Evolutionary conservation across 177 flowering plant species (phyloP).

Genomic region (Telopea speciosissima): DNA sequence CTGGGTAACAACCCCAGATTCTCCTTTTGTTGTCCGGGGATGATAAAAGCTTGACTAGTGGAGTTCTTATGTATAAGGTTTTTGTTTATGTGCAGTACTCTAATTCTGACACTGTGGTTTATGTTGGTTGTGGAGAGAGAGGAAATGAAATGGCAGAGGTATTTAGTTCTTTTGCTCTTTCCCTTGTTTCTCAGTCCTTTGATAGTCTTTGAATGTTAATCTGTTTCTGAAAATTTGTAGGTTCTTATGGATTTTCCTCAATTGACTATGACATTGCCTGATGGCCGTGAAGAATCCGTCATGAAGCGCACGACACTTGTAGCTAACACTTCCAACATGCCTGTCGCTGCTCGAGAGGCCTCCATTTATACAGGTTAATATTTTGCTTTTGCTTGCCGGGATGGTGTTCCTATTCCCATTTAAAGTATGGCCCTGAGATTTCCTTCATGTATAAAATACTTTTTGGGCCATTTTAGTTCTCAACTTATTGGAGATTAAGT

Average conservation of each 20-base stretch:
- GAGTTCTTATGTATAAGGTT: background rate
- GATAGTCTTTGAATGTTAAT: background rate
- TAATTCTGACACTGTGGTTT: conserved; percentile 95
- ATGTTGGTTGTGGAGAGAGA: conserved; percentile 99
- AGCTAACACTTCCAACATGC: conserved; percentile 99
- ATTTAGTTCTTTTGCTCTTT: conserved; percentile 11
- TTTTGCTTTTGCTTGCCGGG: background rate
- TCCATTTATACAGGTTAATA: conserved; percentile 91
- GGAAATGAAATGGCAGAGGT: conserved; percentile 99
- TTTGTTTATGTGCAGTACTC: conserved; percentile 74
- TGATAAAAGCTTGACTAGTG: background rate
- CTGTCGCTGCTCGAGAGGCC: conserved; percentile 99
- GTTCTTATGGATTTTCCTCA: conserved; percentile 99
- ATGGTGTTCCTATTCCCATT: background rate
- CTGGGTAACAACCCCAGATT: background rate
- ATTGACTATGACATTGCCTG: conserved; percentile 99
- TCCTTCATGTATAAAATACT: too few species aligned
- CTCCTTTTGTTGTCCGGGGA: background rate
- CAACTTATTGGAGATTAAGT: too few species aligned
- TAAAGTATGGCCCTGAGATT: too few species aligned
- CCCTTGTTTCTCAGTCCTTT: background rate
- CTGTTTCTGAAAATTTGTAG: conserved; percentile 25
- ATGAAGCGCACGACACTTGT: conserved; percentile 99
- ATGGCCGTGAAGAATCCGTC: conserved; percentile 99
- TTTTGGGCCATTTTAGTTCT: too few species aligned